Evolutionary conservation across 345 rosid genomes (phyloP).

Genomic region (Sisymbrium irio): DNA sequence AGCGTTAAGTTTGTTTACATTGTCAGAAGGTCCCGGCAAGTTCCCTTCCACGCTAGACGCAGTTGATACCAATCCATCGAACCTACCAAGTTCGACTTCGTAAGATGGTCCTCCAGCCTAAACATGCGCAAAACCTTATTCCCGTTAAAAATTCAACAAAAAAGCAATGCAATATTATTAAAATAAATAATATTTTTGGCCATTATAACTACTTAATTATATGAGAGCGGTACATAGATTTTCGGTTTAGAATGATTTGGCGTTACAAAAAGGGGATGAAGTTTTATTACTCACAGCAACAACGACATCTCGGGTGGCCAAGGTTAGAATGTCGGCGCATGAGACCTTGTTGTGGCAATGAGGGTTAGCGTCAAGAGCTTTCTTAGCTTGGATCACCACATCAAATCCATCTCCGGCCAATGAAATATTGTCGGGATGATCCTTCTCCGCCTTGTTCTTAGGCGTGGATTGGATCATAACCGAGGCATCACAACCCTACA

Average conservation of each 20-base stretch:
- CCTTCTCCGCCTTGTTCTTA: constrained; percentile 66
- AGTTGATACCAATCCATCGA: constrained; percentile 62
- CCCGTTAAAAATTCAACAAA: background rate
- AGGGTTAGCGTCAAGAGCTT: constrained; percentile 50
- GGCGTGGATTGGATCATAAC: constrained; percentile 52
- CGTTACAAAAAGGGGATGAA: background rate
- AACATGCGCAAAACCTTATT: background rate
- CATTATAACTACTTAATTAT: background rate
- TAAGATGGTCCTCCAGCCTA: constrained; percentile 76
- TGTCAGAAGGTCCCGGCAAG: constrained; percentile 55
- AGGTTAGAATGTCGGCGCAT: constrained; percentile 71
- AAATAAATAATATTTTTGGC: background rate
- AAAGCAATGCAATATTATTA: background rate
- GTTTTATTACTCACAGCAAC: constrained; percentile 35
- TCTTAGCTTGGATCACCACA: constrained; percentile 73
- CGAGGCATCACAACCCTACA: constrained; percentile 76
- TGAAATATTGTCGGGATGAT: constrained; percentile 70
- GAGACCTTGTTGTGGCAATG: constrained; percentile 61
- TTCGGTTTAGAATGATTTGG: background rate
- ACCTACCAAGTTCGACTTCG: constrained; percentile 64
- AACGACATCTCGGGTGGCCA: constrained; percentile 75
- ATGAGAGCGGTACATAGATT: background rate
- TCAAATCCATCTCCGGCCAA: constrained; percentile 83
- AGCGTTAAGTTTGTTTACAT: constrained; percentile 51
- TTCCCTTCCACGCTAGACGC: constrained; percentile 56